These are phyloP conservation scores for Cynara cardunculus DNA, from an alignment of 129 eudicot species.

Conservation along the genomic window DNA sequence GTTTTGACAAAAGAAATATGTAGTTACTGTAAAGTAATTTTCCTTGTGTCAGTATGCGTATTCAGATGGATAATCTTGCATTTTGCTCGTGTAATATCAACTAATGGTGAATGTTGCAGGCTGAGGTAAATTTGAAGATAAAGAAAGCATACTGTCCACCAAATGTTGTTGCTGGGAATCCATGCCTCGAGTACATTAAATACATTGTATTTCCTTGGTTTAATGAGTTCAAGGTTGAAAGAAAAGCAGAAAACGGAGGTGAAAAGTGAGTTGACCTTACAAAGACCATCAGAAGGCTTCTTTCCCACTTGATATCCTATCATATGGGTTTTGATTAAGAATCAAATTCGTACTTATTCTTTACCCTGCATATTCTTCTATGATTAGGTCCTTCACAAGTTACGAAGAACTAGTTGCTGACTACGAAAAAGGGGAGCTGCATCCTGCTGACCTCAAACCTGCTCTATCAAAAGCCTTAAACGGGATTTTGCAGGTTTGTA, in stretches of 20 bases:
- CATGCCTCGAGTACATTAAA: conserved; percentile 59
- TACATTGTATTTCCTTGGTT: conserved; percentile 58
- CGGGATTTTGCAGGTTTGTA: conserved; percentile 45
- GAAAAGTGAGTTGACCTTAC: conserved; percentile 38
- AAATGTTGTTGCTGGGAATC: conserved; percentile 47
- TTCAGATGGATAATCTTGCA: background rate
- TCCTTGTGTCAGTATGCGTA: background rate
- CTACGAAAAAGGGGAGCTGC: conserved; percentile 51
- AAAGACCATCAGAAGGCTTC: background rate
- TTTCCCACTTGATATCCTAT: background rate
- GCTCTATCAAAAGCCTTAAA: conserved; percentile 61
- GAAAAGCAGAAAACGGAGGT: conserved; percentile 51
- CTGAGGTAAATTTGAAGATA: conserved; percentile 49
- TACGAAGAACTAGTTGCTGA: conserved; percentile 42
- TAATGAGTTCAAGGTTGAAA: conserved; percentile 48
- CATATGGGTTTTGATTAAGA: background rate
- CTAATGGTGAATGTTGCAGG: conserved; percentile 25
- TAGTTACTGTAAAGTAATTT: background rate
- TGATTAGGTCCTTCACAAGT: conserved; percentile 38
- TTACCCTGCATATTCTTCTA: background rate
- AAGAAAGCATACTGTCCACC: conserved; percentile 69
- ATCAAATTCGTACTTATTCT: background rate
- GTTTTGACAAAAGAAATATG: background rate
- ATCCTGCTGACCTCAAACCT: conserved; percentile 55
- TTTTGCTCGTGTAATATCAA: background rate